Percentiles rank a stretch among this genome's conserved stretches.
Evolutionary conservation across 768 basidiomycete genomes (phyloP).

Genomic region (Pisolithus albus): DNA sequence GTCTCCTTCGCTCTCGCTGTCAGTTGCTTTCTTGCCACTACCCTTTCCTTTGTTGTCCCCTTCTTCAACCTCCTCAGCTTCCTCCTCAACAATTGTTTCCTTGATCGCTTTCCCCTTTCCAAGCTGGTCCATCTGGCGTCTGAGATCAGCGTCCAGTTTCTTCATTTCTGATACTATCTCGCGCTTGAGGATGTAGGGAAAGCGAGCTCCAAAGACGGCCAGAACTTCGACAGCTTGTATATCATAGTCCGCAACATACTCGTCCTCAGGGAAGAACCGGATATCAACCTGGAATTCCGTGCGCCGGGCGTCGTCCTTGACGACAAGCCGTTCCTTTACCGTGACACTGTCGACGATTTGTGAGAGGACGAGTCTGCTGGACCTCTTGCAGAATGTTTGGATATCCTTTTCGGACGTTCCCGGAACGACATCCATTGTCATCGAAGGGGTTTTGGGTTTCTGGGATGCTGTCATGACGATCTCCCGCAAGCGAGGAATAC

Average conservation of each 20-base stretch:
- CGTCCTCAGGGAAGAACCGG: slow-evolving; percentile 77
- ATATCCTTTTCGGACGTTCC: slow-evolving; percentile 49
- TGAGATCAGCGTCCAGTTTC: slow-evolving; percentile 72
- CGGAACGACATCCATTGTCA: slow-evolving; percentile 71
- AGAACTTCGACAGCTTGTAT: slow-evolving; percentile 69
- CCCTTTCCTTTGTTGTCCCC: slow-evolving; percentile 39
- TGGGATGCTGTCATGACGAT: slow-evolving; percentile 98
- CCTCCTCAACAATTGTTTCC: slow-evolving; percentile 37
- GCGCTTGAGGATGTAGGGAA: slow-evolving; percentile 75
- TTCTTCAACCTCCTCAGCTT: slow-evolving; percentile 47
- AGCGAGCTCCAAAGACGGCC: slow-evolving; percentile 59
- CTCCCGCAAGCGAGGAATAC: slow-evolving; percentile 97
- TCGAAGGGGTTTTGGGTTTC: slow-evolving; percentile 95
- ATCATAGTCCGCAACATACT: slow-evolving; percentile 81
- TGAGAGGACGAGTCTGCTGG: slow-evolving; percentile 78
- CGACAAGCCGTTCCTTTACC: slow-evolving; percentile 72
- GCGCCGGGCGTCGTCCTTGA: slow-evolving; percentile 60
- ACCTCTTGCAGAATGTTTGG: slow-evolving; percentile 80
- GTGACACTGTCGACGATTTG: slow-evolving; percentile 79
- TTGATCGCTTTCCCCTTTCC: slow-evolving; percentile 67
- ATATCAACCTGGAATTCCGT: slow-evolving; percentile 79
- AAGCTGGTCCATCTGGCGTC: slow-evolving; percentile 69
- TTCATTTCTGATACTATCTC: slow-evolving; percentile 86
- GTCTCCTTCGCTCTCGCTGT: slow-evolving; percentile 68
- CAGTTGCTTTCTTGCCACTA: slow-evolving; percentile 38